These are phyloP conservation scores for Camelina neglecta DNA, from an alignment of 345 rosid species.

Conservation along the genomic window DNA sequence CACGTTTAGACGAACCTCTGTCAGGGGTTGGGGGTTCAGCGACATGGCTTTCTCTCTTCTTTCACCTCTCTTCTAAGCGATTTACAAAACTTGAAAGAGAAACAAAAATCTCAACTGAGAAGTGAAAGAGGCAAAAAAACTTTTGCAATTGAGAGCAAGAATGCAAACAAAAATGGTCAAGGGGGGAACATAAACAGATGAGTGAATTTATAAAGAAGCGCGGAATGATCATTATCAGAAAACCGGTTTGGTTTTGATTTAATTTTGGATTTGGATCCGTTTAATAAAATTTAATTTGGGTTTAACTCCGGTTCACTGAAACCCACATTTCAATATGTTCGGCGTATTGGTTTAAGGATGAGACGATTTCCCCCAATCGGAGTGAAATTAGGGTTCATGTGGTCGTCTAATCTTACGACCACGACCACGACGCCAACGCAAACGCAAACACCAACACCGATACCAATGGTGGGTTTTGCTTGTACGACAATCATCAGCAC, in stretches of 20 bases:
- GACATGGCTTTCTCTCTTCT: not conserved
- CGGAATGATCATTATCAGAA: too few species aligned
- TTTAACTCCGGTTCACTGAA: too few species aligned
- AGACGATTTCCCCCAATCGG: not conserved
- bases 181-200: too few species aligned
- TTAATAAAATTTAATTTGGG: too few species aligned
- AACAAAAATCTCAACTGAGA: not conserved
- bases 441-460: slow-evolving; percentile 48
- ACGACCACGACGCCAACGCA: slow-evolving; percentile 42
- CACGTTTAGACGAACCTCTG: not conserved
- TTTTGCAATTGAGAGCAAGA: too few species aligned
- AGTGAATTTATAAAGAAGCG: too few species aligned
- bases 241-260: too few species aligned
- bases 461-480: slow-evolving; percentile 71
- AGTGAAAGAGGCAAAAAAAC: too few species aligned
- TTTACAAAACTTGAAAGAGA: not conserved
- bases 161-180: too few species aligned
- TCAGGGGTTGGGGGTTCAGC: not conserved
- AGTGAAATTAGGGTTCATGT: not conserved
- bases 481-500: slow-evolving; percentile 67
- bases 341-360: too few species aligned
- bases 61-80: not conserved
- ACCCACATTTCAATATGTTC: not conserved
- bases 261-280: too few species aligned
- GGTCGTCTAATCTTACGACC: slow-evolving; percentile 59